Percentiles rank a stretch among this genome's conserved stretches.
These are phyloP conservation scores for Metarhizium guizhouense DNA, from an alignment of 2,329 filamentous ascomycete genomes.

Conservation along the genomic window DNA sequence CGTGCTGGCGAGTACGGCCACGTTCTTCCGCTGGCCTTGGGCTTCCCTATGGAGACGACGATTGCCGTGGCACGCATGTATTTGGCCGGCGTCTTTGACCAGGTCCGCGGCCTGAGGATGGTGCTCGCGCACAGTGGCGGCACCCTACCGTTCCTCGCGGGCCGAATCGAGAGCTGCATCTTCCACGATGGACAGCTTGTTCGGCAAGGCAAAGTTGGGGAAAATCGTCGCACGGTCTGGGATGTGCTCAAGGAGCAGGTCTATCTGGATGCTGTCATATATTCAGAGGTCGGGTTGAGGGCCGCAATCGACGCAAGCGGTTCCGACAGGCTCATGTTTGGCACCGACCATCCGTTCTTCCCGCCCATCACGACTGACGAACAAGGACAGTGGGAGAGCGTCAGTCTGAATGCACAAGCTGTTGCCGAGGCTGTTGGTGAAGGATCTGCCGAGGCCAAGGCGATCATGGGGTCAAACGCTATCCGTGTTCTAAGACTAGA, in stretches of 20 bases:
- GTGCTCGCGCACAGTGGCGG: constrained; percentile 83
- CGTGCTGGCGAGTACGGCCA: constrained; percentile 70
- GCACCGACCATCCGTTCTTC: constrained; percentile 79
- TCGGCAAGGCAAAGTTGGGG: constrained; percentile 46
- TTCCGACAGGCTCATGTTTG: constrained; percentile 66
- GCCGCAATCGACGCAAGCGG: constrained; percentile 62
- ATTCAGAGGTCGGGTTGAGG: constrained; percentile 63
- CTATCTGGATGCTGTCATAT: constrained; percentile 81
- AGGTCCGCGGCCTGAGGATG: constrained; percentile 58
- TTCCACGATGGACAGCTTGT: constrained; percentile 71
- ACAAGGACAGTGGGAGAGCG: constrained; percentile 60
- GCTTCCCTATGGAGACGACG: constrained; percentile 88
- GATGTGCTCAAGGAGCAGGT: constrained; percentile 60
- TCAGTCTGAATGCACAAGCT: constrained; percentile 42
- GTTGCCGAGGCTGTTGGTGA: constrained; percentile 42
- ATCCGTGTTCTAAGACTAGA: constrained; percentile 36
- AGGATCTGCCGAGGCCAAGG: constrained; percentile 35
- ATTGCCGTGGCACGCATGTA: constrained; percentile 85
- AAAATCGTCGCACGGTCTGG: constrained; percentile 42
- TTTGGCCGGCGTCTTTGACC: constrained; percentile 76
- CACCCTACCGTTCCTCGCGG: constrained; percentile 80
- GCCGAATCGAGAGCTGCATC: constrained; percentile 81
- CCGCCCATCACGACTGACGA: constrained; percentile 59
- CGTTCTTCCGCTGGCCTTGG: constrained; percentile 74
- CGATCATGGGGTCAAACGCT: constrained; percentile 52